Evolutionary conservation across 208 protist genomes (phyloP).

Genomic region (Lotmaria passim): DNA sequence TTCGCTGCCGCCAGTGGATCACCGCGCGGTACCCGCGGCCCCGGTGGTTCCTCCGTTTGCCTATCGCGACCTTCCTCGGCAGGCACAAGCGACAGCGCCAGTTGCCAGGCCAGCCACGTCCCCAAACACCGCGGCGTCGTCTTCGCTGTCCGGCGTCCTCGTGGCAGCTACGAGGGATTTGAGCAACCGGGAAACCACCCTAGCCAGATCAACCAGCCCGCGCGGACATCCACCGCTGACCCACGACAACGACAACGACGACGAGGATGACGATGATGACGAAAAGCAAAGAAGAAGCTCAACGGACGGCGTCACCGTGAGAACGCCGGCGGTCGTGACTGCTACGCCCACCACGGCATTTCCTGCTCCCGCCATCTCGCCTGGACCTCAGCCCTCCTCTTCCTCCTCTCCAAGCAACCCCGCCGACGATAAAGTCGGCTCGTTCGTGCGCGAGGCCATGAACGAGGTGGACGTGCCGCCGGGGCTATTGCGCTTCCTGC

Average conservation of each 20-base stretch:
- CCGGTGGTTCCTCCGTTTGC: no score
- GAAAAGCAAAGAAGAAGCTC: neutral
- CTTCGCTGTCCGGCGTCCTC: neutral
- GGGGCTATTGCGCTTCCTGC: conserved; percentile 25
- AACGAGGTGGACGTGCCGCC: conserved; percentile 35
- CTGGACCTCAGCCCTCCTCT: no score
- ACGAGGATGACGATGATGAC: neutral
- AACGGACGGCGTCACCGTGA: neutral
- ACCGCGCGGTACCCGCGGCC: neutral
- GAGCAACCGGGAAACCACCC: neutral
- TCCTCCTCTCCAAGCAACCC: neutral
- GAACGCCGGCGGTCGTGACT: no score
- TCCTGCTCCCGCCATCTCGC: no score
- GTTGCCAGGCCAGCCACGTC: no score
- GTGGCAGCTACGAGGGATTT: neutral
- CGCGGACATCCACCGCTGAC: neutral
- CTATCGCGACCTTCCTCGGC: no score
- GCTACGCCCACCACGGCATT: no score
- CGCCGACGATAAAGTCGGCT: neutral
- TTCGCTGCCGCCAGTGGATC: neutral
- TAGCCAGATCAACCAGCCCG: neutral
- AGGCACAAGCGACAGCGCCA: no score
- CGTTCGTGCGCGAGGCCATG: conserved; percentile 20
- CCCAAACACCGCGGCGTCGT: neutral
- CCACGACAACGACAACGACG: neutral